Evolutionary conservation across 768 basidiomycete species (phyloP).

Genomic region (Cubamyces sp.): DNA sequence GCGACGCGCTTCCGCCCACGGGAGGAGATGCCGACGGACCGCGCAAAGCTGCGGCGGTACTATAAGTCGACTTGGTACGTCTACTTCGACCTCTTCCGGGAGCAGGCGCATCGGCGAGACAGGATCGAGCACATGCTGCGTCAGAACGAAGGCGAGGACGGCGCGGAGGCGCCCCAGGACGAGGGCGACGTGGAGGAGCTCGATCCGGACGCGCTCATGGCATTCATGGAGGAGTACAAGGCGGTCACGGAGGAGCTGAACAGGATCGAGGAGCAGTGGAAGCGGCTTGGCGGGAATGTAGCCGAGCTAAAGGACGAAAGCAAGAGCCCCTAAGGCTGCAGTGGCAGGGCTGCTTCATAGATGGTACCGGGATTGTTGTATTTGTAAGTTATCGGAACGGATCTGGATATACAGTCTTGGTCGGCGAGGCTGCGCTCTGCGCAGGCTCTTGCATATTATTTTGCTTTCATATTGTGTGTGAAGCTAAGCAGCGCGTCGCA

Average conservation of each 20-base stretch:
- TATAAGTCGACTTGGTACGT: conserved; percentile 57
- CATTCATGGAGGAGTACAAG: conserved; percentile 41
- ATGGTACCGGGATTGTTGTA: conserved; percentile 3
- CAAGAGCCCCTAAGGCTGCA: neutral
- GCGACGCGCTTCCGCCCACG: conserved; percentile 23
- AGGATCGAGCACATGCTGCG: conserved; percentile 55
- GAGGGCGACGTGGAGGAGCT: conserved; percentile 58
- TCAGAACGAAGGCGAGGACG: conserved; percentile 48
- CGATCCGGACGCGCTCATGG: conserved; percentile 37
- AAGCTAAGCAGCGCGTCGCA: neutral
- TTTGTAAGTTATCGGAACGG: conserved; percentile 4
- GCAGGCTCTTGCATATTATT: neutral
- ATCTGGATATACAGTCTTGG: neutral
- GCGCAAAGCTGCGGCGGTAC: conserved; percentile 51
- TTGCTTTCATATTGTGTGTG: neutral
- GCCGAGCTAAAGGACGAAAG: conserved; percentile 13
- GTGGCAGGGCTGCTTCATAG: neutral
- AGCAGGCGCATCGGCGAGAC: conserved; percentile 52
- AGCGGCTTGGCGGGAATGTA: conserved; percentile 30
- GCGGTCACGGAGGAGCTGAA: conserved; percentile 57
- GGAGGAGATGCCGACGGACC: conserved; percentile 49
- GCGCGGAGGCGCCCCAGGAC: conserved; percentile 27
- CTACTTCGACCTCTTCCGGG: conserved; percentile 52
- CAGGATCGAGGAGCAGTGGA: conserved; percentile 48
- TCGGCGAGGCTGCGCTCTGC: neutral